Evolutionary conservation across 768 basidiomycete genomes (phyloP).

Genomic region (Coprinellus micaceus): DNA sequence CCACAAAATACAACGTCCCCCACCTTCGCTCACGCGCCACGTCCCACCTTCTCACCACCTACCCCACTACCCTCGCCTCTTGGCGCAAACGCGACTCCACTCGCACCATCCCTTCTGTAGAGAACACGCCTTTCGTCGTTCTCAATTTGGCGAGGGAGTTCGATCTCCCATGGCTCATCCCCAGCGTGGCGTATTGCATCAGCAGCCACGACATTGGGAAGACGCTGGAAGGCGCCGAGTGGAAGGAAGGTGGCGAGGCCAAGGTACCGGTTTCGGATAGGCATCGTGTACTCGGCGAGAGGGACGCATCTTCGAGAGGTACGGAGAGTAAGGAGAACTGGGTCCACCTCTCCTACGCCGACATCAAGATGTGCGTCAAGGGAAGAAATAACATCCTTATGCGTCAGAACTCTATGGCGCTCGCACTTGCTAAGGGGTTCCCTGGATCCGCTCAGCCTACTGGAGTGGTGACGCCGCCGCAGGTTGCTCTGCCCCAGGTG

Average conservation of each 20-base stretch:
- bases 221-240: constrained; percentile 32
- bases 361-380: constrained; percentile 27
- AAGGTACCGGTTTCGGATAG: background rate
- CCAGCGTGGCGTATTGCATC: constrained; percentile 34
- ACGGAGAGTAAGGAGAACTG: background rate
- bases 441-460: background rate
- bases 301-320: too few species aligned
- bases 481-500: background rate
- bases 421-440: background rate
- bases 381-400: constrained; percentile 19
- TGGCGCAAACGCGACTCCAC: constrained; percentile 31
- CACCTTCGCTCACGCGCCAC: constrained; percentile 32
- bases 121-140: constrained; percentile 38
- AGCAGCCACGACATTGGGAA: constrained; percentile 34
- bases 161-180: constrained; percentile 32
- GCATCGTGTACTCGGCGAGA: too few species aligned
- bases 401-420: constrained; percentile 2
- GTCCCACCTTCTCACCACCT: constrained; percentile 31
- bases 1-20: constrained; percentile 36
- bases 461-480: background rate
- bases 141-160: constrained; percentile 32
- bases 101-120: constrained; percentile 35
- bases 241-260: constrained; percentile 14
- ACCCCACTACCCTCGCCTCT: constrained; percentile 30
- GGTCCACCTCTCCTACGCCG: constrained; percentile 21